These are phyloP conservation scores for Candida koratica DNA, from an alignment of 805 yeast genomes.

Conservation along the genomic window DNA sequence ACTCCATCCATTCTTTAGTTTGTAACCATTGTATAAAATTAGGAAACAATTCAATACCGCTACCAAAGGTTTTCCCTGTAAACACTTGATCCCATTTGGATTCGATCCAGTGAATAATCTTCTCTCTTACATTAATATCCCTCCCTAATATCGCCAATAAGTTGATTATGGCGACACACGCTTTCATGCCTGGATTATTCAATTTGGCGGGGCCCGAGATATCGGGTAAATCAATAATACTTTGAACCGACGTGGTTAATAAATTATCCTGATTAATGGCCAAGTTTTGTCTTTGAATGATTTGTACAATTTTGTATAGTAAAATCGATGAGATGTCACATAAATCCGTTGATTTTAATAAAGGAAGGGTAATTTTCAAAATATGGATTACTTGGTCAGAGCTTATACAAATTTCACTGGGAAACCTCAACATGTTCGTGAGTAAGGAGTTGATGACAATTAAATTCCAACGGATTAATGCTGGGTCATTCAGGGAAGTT, in stretches of 20 bases:
- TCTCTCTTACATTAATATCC: conserved; percentile 22
- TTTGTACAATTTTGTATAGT: neutral
- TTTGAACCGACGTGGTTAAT: conserved; percentile 44
- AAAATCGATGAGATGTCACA: neutral
- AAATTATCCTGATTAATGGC: conserved; percentile 30
- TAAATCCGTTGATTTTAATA: conserved; percentile 6
- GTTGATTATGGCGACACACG: conserved; percentile 42
- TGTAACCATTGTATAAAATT: conserved; percentile 41
- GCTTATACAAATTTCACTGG: neutral
- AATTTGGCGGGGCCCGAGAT: conserved; percentile 56
- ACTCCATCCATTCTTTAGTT: neutral
- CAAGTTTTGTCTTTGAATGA: neutral
- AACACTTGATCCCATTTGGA: conserved; percentile 39
- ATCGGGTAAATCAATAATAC: conserved; percentile 50
- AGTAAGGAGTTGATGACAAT: conserved; percentile 11
- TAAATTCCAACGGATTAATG: conserved; percentile 7
- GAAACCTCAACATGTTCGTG: neutral
- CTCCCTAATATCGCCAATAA: conserved; percentile 20
- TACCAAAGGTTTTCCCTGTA: neutral
- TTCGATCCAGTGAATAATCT: conserved; percentile 49
- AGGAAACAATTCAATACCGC: conserved; percentile 18
- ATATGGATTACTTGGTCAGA: neutral
- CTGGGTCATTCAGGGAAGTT: neutral
- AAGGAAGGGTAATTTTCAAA: conserved; percentile 9
- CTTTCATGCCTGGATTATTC: conserved; percentile 43